These are phyloP conservation scores for Magnolia changhungtana DNA, from an alignment of 164 flowering plant genomes.

Conservation along the genomic window DNA sequence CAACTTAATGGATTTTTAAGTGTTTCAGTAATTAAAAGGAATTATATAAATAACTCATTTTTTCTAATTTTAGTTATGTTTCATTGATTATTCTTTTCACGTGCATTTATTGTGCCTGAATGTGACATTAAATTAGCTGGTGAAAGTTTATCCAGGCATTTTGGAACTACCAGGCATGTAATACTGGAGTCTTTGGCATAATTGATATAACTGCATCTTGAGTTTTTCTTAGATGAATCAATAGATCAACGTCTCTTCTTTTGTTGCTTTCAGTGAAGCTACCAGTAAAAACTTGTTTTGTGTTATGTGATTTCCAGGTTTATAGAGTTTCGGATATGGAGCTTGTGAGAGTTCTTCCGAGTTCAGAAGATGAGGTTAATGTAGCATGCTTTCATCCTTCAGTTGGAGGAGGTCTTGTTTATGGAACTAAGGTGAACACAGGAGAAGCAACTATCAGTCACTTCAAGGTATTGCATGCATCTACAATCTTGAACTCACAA, in stretches of 20 bases:
- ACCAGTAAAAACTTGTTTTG: neutral
- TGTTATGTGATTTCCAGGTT: conserved; percentile 40
- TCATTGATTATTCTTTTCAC: neutral
- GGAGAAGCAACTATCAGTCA: neutral
- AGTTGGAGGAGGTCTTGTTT: conserved; percentile 90
- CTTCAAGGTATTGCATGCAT: neutral
- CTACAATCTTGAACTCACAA: neutral
- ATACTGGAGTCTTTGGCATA: neutral
- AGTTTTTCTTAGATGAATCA: too few relatives aligned
- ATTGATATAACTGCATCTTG: neutral
- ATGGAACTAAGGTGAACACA: conserved; percentile 84
- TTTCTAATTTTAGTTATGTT: neutral
- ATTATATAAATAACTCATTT: neutral
- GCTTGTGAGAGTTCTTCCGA: conserved; percentile 92
- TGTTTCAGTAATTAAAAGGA: too few relatives aligned
- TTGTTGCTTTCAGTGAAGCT: neutral
- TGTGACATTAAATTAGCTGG: neutral
- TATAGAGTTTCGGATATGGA: conserved; percentile 99
- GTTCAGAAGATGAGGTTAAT: conserved; percentile 98
- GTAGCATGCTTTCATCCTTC: conserved; percentile 99
- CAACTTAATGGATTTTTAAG: too few relatives aligned
- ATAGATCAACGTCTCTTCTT: too few relatives aligned
- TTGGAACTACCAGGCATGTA: neutral
- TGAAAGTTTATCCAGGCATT: neutral
- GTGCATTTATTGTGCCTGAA: neutral